Conservation (phyloP, 176 grass and related monocot species). For the Thalia dealbata region DNA sequence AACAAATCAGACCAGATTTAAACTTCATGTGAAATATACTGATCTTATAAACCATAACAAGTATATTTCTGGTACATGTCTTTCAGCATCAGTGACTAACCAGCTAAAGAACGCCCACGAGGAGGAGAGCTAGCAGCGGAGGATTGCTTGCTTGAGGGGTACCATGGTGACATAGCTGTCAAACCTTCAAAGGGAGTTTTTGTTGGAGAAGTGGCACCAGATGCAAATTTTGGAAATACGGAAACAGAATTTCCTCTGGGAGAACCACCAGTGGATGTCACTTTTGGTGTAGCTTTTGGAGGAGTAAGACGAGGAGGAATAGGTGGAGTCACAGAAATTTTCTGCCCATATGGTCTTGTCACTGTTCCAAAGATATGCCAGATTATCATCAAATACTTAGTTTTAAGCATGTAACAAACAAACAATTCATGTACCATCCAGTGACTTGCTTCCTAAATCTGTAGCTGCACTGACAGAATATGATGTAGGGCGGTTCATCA, state of each 20-base stretch:
- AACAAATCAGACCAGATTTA: background rate
- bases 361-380: constrained; percentile 35
- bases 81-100: constrained; percentile 9
- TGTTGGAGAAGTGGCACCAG: constrained; percentile 64
- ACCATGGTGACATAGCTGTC: constrained; percentile 81
- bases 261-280: constrained; percentile 51
- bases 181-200: constrained; percentile 45
- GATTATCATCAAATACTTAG: constrained; percentile 6
- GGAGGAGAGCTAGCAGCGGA: constrained; percentile 71
- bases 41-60: background rate
- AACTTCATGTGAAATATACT: background rate
- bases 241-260: constrained; percentile 44
- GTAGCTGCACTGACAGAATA: constrained; percentile 18
- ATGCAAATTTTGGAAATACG: constrained; percentile 60
- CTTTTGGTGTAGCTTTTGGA: constrained; percentile 45
- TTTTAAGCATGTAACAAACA: background rate
- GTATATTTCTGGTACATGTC: background rate
- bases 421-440: constrained; percentile 38
- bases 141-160: constrained; percentile 81
- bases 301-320: constrained; percentile 47
- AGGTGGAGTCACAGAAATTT: constrained; percentile 38
- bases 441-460: constrained; percentile 30
- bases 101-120: constrained; percentile 49
- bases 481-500: constrained; percentile 21
- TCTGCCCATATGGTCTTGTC: constrained; percentile 30